phyloP scores from a whole-genome alignment of 768 basidiomycete genomes.

The Russula compacta region DNA sequence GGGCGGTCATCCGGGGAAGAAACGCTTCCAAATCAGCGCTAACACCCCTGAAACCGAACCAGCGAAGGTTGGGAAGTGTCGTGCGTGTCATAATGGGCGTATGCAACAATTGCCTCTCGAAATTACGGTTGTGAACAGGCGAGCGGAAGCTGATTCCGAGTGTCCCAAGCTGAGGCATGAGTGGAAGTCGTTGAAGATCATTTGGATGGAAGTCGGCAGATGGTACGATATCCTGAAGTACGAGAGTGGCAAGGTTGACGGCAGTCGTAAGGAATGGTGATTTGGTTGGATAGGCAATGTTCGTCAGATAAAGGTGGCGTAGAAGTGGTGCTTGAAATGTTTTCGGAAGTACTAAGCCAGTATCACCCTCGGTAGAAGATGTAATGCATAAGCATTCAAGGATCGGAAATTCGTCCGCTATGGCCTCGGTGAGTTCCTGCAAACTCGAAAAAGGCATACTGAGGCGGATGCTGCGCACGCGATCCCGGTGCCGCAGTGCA shows the following conservation, averaged over 20 bases:
- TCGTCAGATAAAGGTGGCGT: neutral
- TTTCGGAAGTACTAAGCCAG: neutral
- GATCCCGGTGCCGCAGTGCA: too few species aligned
- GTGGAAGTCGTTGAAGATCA: neutral
- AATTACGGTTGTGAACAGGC: neutral
- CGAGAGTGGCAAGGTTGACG: neutral
- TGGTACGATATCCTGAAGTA: neutral
- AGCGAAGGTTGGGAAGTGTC: neutral
- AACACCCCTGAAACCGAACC: neutral
- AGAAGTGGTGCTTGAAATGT: neutral
- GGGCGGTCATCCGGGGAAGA: neutral
- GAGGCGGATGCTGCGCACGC: too few species aligned
- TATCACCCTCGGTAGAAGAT: neutral
- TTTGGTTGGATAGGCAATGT: neutral
- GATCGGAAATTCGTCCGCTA: neutral
- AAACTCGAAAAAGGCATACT: too few species aligned
- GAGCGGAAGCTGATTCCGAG: neutral
- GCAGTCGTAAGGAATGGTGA: neutral
- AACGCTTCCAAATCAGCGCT: neutral
- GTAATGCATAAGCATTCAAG: neutral
- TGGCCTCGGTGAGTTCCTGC: neutral
- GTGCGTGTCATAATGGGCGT: neutral
- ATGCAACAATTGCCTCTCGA: neutral
- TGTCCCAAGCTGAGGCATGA: neutral
- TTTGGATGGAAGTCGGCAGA: neutral